Base-by-base conservation (phyloP, 148 eudicot species). In the Vaccinium macrocarpon region DNA sequence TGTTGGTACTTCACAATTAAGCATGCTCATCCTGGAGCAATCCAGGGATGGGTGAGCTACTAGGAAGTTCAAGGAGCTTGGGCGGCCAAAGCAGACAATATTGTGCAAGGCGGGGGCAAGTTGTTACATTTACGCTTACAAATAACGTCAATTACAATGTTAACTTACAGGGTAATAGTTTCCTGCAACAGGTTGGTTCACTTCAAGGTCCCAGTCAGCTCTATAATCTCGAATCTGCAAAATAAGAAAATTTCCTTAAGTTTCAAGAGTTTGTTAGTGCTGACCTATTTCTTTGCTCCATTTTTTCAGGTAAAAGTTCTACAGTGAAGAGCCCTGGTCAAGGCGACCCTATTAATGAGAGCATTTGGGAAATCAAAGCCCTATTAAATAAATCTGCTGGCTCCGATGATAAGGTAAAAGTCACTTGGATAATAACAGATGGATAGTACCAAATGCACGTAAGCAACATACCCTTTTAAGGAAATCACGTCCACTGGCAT, bases 401-500 rank as follows among this genome's bases (percentile, higher is more conserved):
- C 55, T 16, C 59, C 55, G 66, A 70, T 38, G 70, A 73, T 23
- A 29, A 61, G 66, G 84, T 42, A 75, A n/a, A 71, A n/a, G 76
- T 21, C 78, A 51, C 19, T 11, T 18, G 6, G 32, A 16, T 62
- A 49, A 27, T 32, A 53, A 46, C 25, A 16, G 10, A 81, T 70
- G 42, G 42, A 76, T 23, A 38, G 2, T 16, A 74, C 32, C 53
- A 48, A 72, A 82, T 82, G 72, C 71, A 13, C 8, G 71, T 42
- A 68, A 1, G n/a, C 59, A 21, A 55, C 86, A 85, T 92, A 97
- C 99, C 92, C 99, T 85, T 90, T 93, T 76, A 72, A 97, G 85
- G 91, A 93, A 97, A 90, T 97, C 99, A 85, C 99, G 98, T 38
- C 99, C 99, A 87, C 90, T 95, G 50, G 99, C 95, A 91, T 97